These are phyloP conservation scores for Glaciozyma antarctica DNA, from an alignment of 768 basidiomycete species.

Conservation along the genomic window DNA sequence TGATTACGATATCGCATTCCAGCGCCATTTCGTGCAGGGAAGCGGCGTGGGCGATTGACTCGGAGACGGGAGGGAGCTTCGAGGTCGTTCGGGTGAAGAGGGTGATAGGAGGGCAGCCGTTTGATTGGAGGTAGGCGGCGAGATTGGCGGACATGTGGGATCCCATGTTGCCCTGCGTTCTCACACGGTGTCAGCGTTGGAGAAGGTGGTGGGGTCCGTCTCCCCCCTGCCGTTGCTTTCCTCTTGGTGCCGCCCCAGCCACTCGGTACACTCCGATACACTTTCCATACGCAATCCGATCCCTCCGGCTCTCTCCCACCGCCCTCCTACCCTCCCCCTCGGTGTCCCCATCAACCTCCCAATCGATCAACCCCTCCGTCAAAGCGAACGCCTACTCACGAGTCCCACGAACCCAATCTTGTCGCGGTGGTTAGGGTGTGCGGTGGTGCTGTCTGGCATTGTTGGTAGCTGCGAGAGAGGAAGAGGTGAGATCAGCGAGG, in stretches of 20 bases:
- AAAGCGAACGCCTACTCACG: constrained; percentile 29
- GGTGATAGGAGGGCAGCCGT: constrained; percentile 48
- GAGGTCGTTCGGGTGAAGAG: constrained; percentile 65
- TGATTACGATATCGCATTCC: constrained; percentile 66
- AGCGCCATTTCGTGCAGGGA: constrained; percentile 52
- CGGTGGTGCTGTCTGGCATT: no score
- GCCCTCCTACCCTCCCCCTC: background rate
- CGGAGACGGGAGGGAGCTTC: constrained; percentile 51
- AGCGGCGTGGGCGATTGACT: constrained; percentile 51
- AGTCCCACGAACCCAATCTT: constrained; percentile 47
- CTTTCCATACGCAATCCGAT: background rate
- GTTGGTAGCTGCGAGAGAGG: no score
- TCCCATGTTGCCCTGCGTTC: constrained; percentile 54
- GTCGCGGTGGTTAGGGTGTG: background rate
- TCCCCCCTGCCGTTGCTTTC: background rate
- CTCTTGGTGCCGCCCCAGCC: no score
- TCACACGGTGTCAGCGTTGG: background rate
- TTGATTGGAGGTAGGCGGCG: constrained; percentile 47
- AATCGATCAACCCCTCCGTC: background rate
- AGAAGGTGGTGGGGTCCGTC: background rate
- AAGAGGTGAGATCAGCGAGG: no score
- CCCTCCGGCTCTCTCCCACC: background rate
- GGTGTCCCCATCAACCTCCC: background rate
- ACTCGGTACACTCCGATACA: background rate
- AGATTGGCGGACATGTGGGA: constrained; percentile 70